Base-by-base conservation (phyloP, 73 alveolate genomes). In the Strombidium stylifer region DNA sequence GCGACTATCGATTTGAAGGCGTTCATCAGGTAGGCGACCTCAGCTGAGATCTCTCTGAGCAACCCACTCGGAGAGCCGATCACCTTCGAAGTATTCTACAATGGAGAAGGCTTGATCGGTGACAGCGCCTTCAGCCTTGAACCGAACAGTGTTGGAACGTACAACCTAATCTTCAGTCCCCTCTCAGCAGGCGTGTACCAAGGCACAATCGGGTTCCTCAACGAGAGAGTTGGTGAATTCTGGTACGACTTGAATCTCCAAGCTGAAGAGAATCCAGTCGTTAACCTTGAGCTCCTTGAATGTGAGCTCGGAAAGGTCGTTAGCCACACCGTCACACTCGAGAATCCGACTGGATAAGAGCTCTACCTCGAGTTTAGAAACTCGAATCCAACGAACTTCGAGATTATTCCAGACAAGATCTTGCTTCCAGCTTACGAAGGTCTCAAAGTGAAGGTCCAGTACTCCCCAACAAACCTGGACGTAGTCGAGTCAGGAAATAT, bases 141-240 rank as follows among this genome's bases (percentile, higher is more conserved):
- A 16, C 96, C 97, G 7, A 86, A 87, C 64, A 69, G 76, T 20
- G 54, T 86, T 50, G 86, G 82, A n/a, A 73, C 81, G 39, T 95
- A 95, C 79, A 91, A 86, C 69, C 87, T 95, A 18, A 66, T 93
- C 37, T 95, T 69, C 81, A 84, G 96, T 24, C 99, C 99, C 19
- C 77, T 93, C 3, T 61, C 69, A 52, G 91, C 96, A 12, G 99
- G 97, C 21, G 84, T 74, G 37, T 83, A 77, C 85, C 77, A 95
- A 39, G 98, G 97, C 44, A 86, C 96, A 0, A 93, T 95, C 54
- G 95, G 93, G 20, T 91, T 95, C 65, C 62, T 93, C 34, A 92
- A 92, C 73, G 98, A 94, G 53, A 91, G 89, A 66, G 87, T 94
- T 6, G 99, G 99, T 1, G 99, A 95, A 66, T 90, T 95, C 74